Percentiles rank a stretch among this genome's conserved stretches.
phyloP scores from a whole-genome alignment of 345 rosid species.

The Eucalyptus fibrosa region DNA sequence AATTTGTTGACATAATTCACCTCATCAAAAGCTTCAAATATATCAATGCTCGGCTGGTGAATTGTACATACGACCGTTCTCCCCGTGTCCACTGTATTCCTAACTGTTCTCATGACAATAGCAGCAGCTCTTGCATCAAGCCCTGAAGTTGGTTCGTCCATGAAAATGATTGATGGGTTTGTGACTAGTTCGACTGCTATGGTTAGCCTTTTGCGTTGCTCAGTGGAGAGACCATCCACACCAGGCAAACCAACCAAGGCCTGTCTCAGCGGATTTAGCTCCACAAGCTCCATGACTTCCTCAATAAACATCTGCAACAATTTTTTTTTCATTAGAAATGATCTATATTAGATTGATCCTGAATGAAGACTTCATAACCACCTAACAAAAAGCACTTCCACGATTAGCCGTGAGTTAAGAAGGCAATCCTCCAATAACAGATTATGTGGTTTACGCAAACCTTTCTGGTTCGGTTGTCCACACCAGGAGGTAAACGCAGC shows the following conservation, averaged over 20 bases:
- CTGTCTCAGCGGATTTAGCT: constrained; percentile 38
- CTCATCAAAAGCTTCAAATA: constrained; percentile 94
- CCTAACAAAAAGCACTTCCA: background rate
- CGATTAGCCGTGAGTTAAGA: background rate
- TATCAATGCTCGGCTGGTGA: constrained; percentile 90
- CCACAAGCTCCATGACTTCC: constrained; percentile 91
- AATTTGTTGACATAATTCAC: constrained; percentile 3
- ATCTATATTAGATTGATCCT: background rate
- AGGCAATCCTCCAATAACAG: background rate
- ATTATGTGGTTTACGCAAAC: background rate
- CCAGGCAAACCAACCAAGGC: constrained; percentile 91
- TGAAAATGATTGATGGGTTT: constrained; percentile 84
- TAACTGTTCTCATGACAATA: constrained; percentile 80
- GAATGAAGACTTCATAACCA: background rate
- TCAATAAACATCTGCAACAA: constrained; percentile 61
- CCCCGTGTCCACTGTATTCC: constrained; percentile 90
- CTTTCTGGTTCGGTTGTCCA: constrained; percentile 22
- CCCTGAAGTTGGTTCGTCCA: constrained; percentile 98
- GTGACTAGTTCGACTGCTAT: constrained; percentile 93
- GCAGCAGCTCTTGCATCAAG: constrained; percentile 96
- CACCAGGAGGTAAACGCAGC: constrained; percentile 33
- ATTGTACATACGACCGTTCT: constrained; percentile 94
- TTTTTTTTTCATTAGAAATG: background rate
- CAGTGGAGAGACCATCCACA: constrained; percentile 71
- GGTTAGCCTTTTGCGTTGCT: constrained; percentile 85